Evolutionary conservation across 1,284 basidiomycete species (phyloP).

Genomic region (Boletus hoseneyae): DNA sequence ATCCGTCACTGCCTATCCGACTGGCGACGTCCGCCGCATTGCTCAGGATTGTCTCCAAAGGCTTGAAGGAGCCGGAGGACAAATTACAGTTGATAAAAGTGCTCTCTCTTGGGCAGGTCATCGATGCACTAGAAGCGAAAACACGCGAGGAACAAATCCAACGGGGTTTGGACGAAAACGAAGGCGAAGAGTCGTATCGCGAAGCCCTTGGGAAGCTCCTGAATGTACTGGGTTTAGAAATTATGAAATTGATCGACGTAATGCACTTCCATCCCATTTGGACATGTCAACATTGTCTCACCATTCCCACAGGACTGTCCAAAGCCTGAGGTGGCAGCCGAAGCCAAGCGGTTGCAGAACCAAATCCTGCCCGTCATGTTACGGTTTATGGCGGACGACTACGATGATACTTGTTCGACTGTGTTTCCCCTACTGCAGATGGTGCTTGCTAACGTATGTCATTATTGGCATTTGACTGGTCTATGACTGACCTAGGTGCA

Average conservation of each 20-base stretch:
- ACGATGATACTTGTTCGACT: conserved; percentile 83
- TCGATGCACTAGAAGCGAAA: conserved; percentile 76
- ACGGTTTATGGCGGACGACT: conserved; percentile 86
- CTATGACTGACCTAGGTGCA: conserved; percentile 30
- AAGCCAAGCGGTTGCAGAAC: conserved; percentile 67
- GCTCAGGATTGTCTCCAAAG: conserved; percentile 84
- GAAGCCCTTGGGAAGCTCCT: conserved; percentile 87
- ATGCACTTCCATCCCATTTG: conserved; percentile 6
- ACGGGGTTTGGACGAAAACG: conserved; percentile 65
- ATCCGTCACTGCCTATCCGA: conserved; percentile 75
- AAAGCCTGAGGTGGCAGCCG: conserved; percentile 59
- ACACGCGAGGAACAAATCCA: conserved; percentile 68
- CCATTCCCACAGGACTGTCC: conserved; percentile 50
- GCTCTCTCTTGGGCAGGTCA: conserved; percentile 77
- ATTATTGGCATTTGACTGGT: neutral
- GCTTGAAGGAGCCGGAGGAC: conserved; percentile 88
- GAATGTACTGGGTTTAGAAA: conserved; percentile 81
- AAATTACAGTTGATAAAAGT: conserved; percentile 91
- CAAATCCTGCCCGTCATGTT: conserved; percentile 81
- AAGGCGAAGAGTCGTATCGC: conserved; percentile 82
- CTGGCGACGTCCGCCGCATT: conserved; percentile 81
- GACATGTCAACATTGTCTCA: conserved; percentile 4
- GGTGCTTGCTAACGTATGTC: conserved; percentile 70
- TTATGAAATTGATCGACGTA: conserved; percentile 83
- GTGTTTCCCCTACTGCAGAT: conserved; percentile 79